Base-by-base conservation (phyloP, 345 rosid species). In the Pugionium dolabratum region DNA sequence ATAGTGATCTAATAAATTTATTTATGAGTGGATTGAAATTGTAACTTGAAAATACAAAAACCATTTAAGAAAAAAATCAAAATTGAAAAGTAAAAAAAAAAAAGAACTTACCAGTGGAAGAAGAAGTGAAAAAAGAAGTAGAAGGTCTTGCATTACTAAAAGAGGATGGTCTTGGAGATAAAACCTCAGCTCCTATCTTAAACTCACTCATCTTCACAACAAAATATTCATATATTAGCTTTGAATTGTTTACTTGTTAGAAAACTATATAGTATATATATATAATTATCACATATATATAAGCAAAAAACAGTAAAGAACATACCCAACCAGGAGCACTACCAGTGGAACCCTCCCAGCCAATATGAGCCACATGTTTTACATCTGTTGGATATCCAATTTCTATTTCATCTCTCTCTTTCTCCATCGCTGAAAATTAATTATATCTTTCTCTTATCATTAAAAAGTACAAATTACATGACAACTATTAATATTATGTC, bases 301-400 rank as follows among this genome's bases (percentile, higher is more conserved):
- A 18, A 18, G 18, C 18, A 18, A 9, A 9, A 10, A 33, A 28
- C 31, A 9, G 51, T 41, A 62, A 48, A 6, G 53, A 41, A 73
- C 92, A 70, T 81, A 90, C 98, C 97, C 98, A 93, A 72, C 78
- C 85, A 51, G 98, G 98, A 33, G 88, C 82, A 75, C 62, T 69
- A 33, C 88, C 85, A 70, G 95, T 80, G 49, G 78, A 69, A 39
- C 94, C 90, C 39, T 93, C 96, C 94, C 86, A 86, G 1, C 97
- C 97, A 54, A 93, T 85, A 62, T 90, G 96, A 43, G 97, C 88
- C 70, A 90, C 92, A 69, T 93, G 98, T 76, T 88, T 93, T 27
- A 93, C 97, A 80, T 93, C 96, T 62, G 97, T 90, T 4, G 96
- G 98, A 58, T 77, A 86, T 80, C 98, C 97, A 74, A 93, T 93